Evolutionary conservation across 768 basidiomycete genomes (phyloP), one percentile per base, ranked within the genome.

Genomic region (Chiua virens): DNA sequence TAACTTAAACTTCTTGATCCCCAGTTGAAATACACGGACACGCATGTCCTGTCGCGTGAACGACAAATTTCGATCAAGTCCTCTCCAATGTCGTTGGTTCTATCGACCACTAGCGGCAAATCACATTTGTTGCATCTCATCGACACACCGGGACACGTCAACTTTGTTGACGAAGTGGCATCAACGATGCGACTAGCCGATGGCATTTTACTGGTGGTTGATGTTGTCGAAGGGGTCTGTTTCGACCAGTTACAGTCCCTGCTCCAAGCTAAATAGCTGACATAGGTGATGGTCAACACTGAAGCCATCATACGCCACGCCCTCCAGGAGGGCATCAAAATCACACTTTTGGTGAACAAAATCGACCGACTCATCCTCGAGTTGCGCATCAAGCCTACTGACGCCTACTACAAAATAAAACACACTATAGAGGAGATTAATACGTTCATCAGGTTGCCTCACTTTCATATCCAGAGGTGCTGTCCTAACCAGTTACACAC

Each of bases 371-470:
- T 99, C 45, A 98, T 98, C 56, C 83, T 99, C 49, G 97, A 99
- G 72, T 77, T 99, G 50, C 86, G 97, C 41, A 86, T 99, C 64
- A 95, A 95, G 63, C 97, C 97, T 48, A 75, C 86, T 37, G 97
- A 99, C 62, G 97, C 97, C 0, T 99, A 92, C 75, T 98, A 95
- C 75, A 99, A 99, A 78, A 92, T 99, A 58, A 96, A 92, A 70
- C 96, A 98, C 67, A 98, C 95, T 3, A 96, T 99, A 49, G 97
- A 99, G 67, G 97, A 99, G 69, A 86, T 99, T 46, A 99, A 99
- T 69, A 90, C 87, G 1, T 87, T 95, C 69, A 98, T 99, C 66
- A 88, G 92, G 92, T 93, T 49, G 54, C 77, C 62, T 51, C 20
- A 15, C 3, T 47, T 47, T 38, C 15, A 20, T 41, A 13, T 27